Evolutionary conservation across 2,329 filamentous ascomycete species (phyloP).

Genomic region (Kalmusia sp.): DNA sequence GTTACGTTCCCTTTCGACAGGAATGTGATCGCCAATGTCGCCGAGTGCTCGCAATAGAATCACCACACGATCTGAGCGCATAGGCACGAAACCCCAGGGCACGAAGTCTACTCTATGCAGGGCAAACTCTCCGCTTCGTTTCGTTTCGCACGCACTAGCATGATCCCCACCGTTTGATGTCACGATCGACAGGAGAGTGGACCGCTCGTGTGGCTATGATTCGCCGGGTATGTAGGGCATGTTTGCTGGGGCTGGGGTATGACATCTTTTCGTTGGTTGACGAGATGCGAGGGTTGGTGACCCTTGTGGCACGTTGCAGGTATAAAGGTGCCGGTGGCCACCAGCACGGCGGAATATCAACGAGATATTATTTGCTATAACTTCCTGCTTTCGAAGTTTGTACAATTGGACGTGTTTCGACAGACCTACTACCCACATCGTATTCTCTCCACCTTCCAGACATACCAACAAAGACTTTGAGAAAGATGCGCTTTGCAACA

Average conservation of each 20-base stretch:
- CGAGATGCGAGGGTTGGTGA: neutral
- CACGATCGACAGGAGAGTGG: constrained; percentile 13
- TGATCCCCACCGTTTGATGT: constrained; percentile 10
- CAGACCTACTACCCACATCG: neutral
- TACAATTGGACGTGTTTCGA: neutral
- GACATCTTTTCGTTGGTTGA: constrained; percentile 1
- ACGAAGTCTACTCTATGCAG: neutral
- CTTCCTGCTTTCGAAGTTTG: neutral
- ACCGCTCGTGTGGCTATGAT: neutral
- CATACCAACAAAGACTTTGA: neutral
- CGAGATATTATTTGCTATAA: neutral
- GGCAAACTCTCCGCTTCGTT: neutral
- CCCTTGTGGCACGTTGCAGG: constrained; percentile 10
- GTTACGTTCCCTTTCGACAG: no score
- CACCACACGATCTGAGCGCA: no score
- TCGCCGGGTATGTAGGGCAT: neutral
- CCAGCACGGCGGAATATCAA: neutral
- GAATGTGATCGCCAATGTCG: no score
- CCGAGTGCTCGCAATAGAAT: no score
- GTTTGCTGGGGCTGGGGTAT: neutral
- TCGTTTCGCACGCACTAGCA: constrained; percentile 2
- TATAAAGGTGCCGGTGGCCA: constrained; percentile 4
- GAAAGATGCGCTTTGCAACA: constrained; percentile 22
- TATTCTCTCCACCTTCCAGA: neutral
- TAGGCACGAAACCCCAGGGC: no score